Conservation (phyloP, 139 green algal genomes). For the Pleodorina starrii region DNA sequence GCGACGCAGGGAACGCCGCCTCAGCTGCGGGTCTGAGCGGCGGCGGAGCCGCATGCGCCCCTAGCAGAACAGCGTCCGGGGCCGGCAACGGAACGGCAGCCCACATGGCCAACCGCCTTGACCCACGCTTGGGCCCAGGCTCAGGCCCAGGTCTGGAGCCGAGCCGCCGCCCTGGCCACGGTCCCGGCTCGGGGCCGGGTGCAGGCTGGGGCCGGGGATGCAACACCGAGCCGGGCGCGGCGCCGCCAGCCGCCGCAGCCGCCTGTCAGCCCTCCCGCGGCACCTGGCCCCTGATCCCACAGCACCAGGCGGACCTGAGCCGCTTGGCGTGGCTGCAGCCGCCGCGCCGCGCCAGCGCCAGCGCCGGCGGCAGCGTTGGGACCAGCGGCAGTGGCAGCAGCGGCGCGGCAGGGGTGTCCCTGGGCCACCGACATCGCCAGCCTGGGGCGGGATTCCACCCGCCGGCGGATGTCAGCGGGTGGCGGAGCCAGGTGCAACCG, state of each 20-base stretch:
- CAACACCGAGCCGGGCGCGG: neutral
- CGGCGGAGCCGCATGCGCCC: no score
- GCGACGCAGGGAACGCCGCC: no score
- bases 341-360: neutral
- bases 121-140: no score
- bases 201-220: no score
- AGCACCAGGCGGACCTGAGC: neutral
- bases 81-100: no score
- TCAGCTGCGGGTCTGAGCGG: no score
- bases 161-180: no score
- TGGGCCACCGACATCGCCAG: neutral
- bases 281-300: neutral
- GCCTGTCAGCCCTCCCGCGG: neutral
- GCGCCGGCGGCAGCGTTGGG: neutral
- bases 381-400: neutral
- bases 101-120: no score
- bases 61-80: no score
- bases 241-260: neutral
- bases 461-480: neutral
- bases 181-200: no score
- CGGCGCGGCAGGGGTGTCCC: neutral
- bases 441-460: neutral
- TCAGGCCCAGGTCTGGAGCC: no score
- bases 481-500: neutral
- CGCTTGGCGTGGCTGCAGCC: neutral